Percentiles rank a stretch among this genome's conserved stretches.
Conservation (phyloP, 106 monocot genomes). For the Agapanthus africanus region DNA sequence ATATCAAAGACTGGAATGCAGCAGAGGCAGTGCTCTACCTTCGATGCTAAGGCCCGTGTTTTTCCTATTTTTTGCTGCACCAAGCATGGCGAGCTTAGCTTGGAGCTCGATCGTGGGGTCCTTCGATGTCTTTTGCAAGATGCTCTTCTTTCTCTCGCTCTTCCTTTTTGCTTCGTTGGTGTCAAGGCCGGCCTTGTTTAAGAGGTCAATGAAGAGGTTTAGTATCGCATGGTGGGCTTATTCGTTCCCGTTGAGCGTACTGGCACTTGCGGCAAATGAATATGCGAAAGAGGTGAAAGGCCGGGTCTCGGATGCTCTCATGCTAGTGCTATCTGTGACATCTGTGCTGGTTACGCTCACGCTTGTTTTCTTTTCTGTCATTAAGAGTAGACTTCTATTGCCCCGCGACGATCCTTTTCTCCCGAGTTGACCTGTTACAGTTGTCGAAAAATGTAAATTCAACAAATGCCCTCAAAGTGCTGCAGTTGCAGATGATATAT, state of each 20-base stretch:
- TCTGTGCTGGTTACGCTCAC: constrained; percentile 1
- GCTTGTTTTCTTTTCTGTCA: constrained; percentile 6
- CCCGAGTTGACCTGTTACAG: neutral
- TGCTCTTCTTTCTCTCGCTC: constrained; percentile 16
- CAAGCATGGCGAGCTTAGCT: constrained; percentile 23
- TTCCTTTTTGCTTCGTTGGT: constrained; percentile 19
- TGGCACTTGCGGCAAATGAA: constrained; percentile 9
- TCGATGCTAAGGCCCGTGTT: constrained; percentile 16
- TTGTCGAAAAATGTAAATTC: no score
- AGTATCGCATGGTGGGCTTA: constrained; percentile 14
- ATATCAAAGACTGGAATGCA: constrained; percentile 10
- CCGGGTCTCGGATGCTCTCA: neutral
- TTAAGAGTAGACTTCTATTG: neutral
- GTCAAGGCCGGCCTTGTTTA: constrained; percentile 8
- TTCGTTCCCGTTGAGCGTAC: constrained; percentile 12
- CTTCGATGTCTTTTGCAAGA: constrained; percentile 9
- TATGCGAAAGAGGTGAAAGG: constrained; percentile 8
- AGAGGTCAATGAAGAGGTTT: constrained; percentile 7
- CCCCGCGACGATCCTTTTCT: constrained; percentile 10
- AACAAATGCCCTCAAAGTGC: no score
- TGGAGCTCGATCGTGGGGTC: constrained; percentile 15
- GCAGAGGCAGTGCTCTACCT: neutral
- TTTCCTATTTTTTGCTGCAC: constrained; percentile 14
- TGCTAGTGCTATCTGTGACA: constrained; percentile 7
- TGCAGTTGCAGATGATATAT: no score